Evolutionary conservation across 306 rosid genomes (phyloP).

Genomic region (Nissolia schottii): DNA sequence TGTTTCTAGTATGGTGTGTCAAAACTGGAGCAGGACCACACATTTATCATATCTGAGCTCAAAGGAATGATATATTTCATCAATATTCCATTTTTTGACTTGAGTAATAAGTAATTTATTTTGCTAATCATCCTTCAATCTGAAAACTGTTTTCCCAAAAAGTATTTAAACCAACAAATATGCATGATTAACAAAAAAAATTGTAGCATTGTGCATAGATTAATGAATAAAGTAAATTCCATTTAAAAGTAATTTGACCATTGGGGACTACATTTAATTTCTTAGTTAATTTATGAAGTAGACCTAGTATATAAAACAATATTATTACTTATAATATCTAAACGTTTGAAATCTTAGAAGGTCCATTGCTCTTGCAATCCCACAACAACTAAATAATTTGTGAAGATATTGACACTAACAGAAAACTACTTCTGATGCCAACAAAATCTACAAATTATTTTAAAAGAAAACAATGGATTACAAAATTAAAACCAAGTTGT

Average conservation of each 20-base stretch:
- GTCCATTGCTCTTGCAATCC: too few species aligned
- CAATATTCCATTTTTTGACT: neutral
- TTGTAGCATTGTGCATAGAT: neutral
- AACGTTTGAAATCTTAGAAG: too few species aligned
- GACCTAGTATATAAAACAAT: too few species aligned
- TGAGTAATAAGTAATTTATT: neutral
- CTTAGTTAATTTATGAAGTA: too few species aligned
- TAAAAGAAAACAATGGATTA: too few species aligned
- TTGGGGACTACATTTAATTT: neutral
- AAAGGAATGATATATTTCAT: neutral
- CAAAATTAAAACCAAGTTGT: too few species aligned
- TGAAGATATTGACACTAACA: too few species aligned
- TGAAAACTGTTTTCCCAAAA: neutral
- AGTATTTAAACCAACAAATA: neutral
- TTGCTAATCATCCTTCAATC: neutral
- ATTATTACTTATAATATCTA: too few species aligned
- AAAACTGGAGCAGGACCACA: neutral
- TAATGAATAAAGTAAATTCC: neutral
- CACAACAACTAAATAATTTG: too few species aligned
- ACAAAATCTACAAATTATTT: neutral
- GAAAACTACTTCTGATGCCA: neutral
- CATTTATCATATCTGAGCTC: neutral
- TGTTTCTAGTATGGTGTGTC: neutral
- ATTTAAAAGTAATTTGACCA: neutral
- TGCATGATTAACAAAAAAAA: neutral